These are phyloP conservation scores for Cryptococcus neoformans DNA, from an alignment of 1,284 basidiomycete genomes.

Conservation along the genomic window DNA sequence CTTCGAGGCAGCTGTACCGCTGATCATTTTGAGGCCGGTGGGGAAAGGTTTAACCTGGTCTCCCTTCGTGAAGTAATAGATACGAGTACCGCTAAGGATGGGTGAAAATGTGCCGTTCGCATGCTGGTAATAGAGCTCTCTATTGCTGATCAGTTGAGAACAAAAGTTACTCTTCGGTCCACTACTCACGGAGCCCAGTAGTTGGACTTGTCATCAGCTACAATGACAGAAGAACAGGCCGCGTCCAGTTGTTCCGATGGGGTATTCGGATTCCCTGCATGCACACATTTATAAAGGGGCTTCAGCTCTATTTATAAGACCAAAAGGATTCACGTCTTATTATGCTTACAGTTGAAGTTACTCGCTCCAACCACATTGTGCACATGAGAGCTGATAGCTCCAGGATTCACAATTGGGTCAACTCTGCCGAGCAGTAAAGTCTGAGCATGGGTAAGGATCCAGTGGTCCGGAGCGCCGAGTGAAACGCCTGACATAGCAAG, in stretches of 20 bases:
- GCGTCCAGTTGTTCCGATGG: slow-evolving; percentile 24
- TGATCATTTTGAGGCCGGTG: slow-evolving; percentile 42
- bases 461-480: slow-evolving; percentile 21
- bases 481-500: slow-evolving; percentile 5
- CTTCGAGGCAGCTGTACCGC: slow-evolving; percentile 26
- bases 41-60: slow-evolving; percentile 41
- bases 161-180: neutral
- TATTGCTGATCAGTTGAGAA: neutral
- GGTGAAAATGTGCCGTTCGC: slow-evolving; percentile 28
- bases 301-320: neutral
- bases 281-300: neutral
- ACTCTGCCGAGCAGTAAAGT: slow-evolving; percentile 39
- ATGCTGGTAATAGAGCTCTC: slow-evolving; percentile 27
- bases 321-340: neutral
- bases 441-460: slow-evolving; percentile 29
- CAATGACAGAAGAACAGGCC: slow-evolving; percentile 29
- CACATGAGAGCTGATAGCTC: slow-evolving; percentile 38
- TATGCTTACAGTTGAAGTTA: slow-evolving; percentile 31
- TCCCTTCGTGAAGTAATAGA: slow-evolving; percentile 44
- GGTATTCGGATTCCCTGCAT: slow-evolving; percentile 22
- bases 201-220: slow-evolving; percentile 42
- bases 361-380: slow-evolving; percentile 46
- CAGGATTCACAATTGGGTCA: slow-evolving; percentile 50
- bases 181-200: slow-evolving; percentile 33
- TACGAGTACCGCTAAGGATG: slow-evolving; percentile 27